Evolutionary conservation across 2,329 filamentous ascomycete species (phyloP).

Genomic region (Exserohilum rostratum): DNA sequence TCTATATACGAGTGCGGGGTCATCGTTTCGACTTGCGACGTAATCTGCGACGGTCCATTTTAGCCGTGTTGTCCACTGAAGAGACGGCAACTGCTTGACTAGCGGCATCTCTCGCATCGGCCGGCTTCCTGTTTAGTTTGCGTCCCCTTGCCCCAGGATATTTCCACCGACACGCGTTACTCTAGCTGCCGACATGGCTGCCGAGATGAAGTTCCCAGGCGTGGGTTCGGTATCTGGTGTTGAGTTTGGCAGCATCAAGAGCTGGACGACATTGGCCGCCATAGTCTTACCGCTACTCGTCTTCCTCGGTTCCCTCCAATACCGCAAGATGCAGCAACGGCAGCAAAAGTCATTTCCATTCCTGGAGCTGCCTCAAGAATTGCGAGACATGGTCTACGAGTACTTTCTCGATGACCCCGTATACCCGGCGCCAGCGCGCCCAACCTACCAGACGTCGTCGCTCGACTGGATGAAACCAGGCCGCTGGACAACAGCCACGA

Average conservation of each 20-base stretch:
- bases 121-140: no score
- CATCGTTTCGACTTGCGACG: not conserved
- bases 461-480: conserved; percentile 27
- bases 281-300: conserved; percentile 17
- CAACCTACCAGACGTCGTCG: conserved; percentile 13
- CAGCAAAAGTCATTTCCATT: conserved; percentile 35
- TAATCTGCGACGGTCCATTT: not conserved
- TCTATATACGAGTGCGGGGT: no score
- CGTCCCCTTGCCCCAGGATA: no score
- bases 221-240: not conserved
- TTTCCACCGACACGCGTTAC: no score
- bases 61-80: not conserved
- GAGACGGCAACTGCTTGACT: no score
- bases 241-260: not conserved
- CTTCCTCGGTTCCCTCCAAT: conserved; percentile 13
- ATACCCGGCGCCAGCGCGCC: conserved; percentile 31
- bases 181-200: no score
- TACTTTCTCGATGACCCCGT: conserved; percentile 39
- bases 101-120: no score
- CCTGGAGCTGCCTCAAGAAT: conserved; percentile 38
- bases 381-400: conserved; percentile 43
- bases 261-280: conserved; percentile 12
- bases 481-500: conserved; percentile 7
- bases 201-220: no score
- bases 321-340: conserved; percentile 29